Evolutionary conservation across 179 eudicot genomes (phyloP).

Genomic region (Silene vulgaris): DNA sequence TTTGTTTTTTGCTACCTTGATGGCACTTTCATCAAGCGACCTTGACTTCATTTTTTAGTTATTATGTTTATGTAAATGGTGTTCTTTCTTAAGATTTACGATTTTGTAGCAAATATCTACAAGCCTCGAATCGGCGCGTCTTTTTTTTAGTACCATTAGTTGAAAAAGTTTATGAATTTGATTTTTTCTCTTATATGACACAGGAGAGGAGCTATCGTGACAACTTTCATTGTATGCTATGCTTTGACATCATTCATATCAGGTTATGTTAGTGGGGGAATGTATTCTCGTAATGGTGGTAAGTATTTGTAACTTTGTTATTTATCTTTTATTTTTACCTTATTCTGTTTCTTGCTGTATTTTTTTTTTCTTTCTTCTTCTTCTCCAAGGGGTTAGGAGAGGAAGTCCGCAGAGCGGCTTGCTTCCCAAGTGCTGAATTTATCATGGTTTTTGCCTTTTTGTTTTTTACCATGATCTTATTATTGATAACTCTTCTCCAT

Average conservation of each 20-base stretch:
- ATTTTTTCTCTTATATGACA: constrained; percentile 17
- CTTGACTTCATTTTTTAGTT: not conserved
- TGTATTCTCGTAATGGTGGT: constrained; percentile 91
- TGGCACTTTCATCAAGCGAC: not conserved
- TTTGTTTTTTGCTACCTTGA: not conserved
- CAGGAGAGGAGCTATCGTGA: constrained; percentile 93
- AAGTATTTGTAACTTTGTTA: constrained; percentile 25
- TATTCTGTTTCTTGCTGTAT: not conserved
- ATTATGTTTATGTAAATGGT: not conserved
- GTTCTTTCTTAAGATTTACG: not conserved
- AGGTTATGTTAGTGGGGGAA: constrained; percentile 92
- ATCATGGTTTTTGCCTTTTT: not conserved
- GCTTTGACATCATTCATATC: constrained; percentile 85
- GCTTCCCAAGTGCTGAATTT: not conserved
- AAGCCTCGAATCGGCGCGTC: not conserved
- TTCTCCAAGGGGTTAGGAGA: not conserved
- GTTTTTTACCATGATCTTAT: constrained; percentile 29
- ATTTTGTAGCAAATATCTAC: not conserved
- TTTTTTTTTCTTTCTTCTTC: not conserved
- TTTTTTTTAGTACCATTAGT: not conserved
- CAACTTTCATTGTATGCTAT: constrained; percentile 86
- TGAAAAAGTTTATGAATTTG: constrained; percentile 8
- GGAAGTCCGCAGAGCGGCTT: not conserved
- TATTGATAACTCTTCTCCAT: constrained; percentile 29
- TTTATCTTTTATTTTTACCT: not conserved